Evolutionary conservation across 2,329 filamentous ascomycete species (phyloP).

Genomic region (Talaromyces sp.): DNA sequence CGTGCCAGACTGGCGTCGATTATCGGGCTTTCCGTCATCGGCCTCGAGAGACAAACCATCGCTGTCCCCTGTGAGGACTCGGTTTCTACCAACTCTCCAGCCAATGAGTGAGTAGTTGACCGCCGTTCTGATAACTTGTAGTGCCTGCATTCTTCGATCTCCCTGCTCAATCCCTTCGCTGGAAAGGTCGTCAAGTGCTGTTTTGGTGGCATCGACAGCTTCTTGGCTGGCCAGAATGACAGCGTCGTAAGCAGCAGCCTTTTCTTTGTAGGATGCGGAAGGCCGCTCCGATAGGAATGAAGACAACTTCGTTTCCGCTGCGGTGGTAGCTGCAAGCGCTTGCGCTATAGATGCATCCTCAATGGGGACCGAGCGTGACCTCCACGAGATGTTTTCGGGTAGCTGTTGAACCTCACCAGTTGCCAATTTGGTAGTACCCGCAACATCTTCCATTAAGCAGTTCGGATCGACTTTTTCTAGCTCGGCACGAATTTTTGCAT

Average conservation of each 20-base stretch:
- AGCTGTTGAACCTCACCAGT: constrained; percentile 45
- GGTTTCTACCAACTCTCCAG: constrained; percentile 90
- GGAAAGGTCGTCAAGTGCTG: constrained; percentile 83
- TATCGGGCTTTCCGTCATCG: constrained; percentile 38
- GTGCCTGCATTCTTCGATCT: constrained; percentile 80
- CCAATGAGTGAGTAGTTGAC: constrained; percentile 92
- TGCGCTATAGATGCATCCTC: constrained; percentile 90
- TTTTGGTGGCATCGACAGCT: constrained; percentile 86
- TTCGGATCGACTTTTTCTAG: constrained; percentile 67
- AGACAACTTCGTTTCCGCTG: constrained; percentile 49
- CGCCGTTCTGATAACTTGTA: constrained; percentile 87
- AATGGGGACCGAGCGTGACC: constrained; percentile 76
- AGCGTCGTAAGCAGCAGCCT: constrained; percentile 83
- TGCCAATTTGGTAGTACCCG: constrained; percentile 41
- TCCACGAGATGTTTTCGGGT: constrained; percentile 77
- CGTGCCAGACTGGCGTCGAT: constrained; percentile 35
- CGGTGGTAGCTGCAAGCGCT: constrained; percentile 65
- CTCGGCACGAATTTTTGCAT: constrained; percentile 55
- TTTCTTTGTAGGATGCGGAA: constrained; percentile 49
- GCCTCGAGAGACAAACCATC: constrained; percentile 63
- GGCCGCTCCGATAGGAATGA: constrained; percentile 40
- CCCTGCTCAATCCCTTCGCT: constrained; percentile 78
- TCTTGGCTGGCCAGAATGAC: constrained; percentile 89
- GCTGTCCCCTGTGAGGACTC: constrained; percentile 74
- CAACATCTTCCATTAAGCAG: constrained; percentile 57